Evolutionary conservation across 2,329 filamentous ascomycete species (phyloP), one percentile per base, ranked within the genome.

Genomic region (Neofusicoccum umdonicola): DNA sequence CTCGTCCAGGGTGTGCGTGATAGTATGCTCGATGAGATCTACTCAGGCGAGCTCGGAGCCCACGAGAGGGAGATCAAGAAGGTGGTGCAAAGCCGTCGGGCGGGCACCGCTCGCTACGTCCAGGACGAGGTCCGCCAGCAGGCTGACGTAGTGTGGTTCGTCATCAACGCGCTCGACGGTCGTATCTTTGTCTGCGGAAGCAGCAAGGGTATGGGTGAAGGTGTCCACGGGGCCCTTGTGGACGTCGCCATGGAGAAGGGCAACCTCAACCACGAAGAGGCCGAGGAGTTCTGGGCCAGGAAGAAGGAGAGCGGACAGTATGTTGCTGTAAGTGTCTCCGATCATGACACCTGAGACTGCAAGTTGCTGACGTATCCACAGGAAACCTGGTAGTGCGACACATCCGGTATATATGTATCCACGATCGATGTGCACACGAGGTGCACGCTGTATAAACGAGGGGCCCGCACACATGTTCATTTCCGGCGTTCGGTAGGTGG

Each of bases 121-220:
- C 95, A 99, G 75, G 95, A 99, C 72, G 95, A 98, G 78, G 94
- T 99, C 8, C 84, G 87, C 11, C 85, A 91, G 68, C 95, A 98
- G 76, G 92, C 93, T 1, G 95, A 98, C 74, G 85, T 98, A n/a
- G 94, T 98, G 15, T 99, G 95, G 95, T 96, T 92, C 77, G 93
- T 98, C 68, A 91, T 96, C 82, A 98, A 98, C 76, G 88, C 93
- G 2, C 84, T 98, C n/a, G 95, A 99, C 72, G 95, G 95, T 1
- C 88, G 95, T 61, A 88, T 98, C 61, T 99, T 99, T 75, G 95
- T 99, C 65, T 99, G 95, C 76, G 95, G 95, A 57, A 96, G 91
- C 78, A 93, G 88, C 73, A 93, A 92, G 81, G 95, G 95, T 64
- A 99, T 99, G 95, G 95, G 95, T 66, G 95, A 98, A 78, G 95